A percentile compares a stretch with the other conserved stretches of the same genome.
Evolutionary conservation across 768 basidiomycete genomes (phyloP).

Genomic region (Lactarius indigo): DNA sequence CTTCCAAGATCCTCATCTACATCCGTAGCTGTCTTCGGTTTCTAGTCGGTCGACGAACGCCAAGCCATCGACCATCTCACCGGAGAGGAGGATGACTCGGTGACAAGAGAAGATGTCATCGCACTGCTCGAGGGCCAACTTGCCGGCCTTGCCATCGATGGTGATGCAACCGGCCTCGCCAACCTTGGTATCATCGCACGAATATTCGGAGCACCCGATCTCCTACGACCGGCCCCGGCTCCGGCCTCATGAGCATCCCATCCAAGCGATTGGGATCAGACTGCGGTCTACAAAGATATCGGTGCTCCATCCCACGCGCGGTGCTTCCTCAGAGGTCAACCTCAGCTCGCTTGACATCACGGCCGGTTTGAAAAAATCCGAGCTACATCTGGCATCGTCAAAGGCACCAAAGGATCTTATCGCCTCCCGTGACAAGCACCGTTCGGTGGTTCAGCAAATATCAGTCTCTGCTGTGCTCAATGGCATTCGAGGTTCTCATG

Average conservation of each 20-base stretch:
- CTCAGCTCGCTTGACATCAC: slow-evolving; percentile 8
- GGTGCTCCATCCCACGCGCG: slow-evolving; percentile 18
- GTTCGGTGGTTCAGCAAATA: slow-evolving; percentile 18
- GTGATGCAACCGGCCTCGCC: slow-evolving; percentile 14
- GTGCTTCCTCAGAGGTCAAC: slow-evolving; percentile 17
- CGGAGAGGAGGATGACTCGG: slow-evolving; percentile 24
- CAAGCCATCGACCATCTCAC: slow-evolving; percentile 23
- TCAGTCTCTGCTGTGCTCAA: slow-evolving; percentile 18
- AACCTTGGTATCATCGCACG: slow-evolving; percentile 24
- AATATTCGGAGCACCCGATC: slow-evolving; percentile 16
- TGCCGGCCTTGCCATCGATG: slow-evolving; percentile 17
- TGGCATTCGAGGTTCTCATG: slow-evolving; percentile 20
- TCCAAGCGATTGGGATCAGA: slow-evolving; percentile 1
- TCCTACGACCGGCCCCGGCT: not conserved
- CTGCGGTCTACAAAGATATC: slow-evolving; percentile 11
- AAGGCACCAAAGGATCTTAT: slow-evolving; percentile 19
- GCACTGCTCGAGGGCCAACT: slow-evolving; percentile 17
- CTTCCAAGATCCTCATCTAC: slow-evolving; percentile 77
- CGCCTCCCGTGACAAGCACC: slow-evolving; percentile 15
- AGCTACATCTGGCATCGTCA: slow-evolving; percentile 8
- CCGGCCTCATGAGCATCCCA: not conserved
- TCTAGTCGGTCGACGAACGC: slow-evolving; percentile 33
- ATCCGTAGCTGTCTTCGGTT: slow-evolving; percentile 63
- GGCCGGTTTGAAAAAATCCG: slow-evolving; percentile 11
- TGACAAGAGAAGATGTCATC: slow-evolving; percentile 22